Base-by-base conservation (phyloP, 768 basidiomycete genomes). In the Epithele typhae region DNA sequence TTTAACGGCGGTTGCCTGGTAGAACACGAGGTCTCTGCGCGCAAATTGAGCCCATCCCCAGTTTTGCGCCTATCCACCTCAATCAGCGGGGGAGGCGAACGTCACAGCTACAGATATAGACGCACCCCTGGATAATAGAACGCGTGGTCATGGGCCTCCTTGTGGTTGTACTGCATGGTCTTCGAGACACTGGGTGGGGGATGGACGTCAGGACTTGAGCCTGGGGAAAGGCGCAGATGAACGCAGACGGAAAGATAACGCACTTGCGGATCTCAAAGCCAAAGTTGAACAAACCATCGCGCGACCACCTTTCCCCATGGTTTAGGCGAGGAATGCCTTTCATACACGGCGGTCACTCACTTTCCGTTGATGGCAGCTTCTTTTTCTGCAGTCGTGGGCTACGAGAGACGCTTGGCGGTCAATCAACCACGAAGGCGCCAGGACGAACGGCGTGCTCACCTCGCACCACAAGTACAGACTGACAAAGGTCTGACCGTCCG, bases 1-100 rank as follows among this genome's bases (percentile, higher is more conserved):
- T 51, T 74, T 77, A 24, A 79, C 77, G 1, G 66, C 59, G 21
- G 64, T 65, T 1, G 77, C 75, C 36, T 76, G 71, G 63, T 77
- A 87, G 65, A 75, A 88, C 17, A 88, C 76, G 23, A 65, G 67
- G 49, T 92, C 88, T 55, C 90, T 72, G 46, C 78, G 77, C 32
- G 87, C 80, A 62, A 92, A 93, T 60, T 88, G 84, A 1, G 86
- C 82, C 85, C 90, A 92, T 64, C 87, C 88, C 90, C 88, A 91
- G 57, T 91, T 92, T 23, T 85, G 84, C 11, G 88, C 84, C 83
- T 87, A 48, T 39, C n/a, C n/a, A 25, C 17, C 12, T 6, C 12
- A 44, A 11, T 42, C 22, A 5, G 37, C 25, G 27, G 27, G 27
- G 8, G 27, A 30, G 27, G 27, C 14, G 27, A 30, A 30, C 27